These are phyloP conservation scores for Fusarium hostae DNA, from an alignment of 2,329 filamentous ascomycete genomes.

Conservation along the genomic window DNA sequence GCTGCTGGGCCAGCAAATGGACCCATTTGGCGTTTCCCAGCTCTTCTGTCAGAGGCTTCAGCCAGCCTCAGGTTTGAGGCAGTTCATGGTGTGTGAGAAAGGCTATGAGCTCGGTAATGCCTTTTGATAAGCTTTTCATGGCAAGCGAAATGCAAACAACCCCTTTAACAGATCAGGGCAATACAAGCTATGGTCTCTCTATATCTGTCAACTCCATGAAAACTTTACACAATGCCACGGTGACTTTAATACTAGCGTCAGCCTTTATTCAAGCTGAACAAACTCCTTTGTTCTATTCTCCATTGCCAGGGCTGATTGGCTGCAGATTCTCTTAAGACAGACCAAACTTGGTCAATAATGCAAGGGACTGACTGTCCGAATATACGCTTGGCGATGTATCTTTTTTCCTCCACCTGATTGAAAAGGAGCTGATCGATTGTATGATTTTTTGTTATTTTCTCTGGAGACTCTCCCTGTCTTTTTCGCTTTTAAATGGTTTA, in stretches of 20 bases:
- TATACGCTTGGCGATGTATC: slow-evolving; percentile 4
- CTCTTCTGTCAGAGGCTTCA: slow-evolving; percentile 16
- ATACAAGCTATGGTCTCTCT: not conserved
- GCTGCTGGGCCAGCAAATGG: slow-evolving; percentile 30
- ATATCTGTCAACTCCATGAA: not conserved
- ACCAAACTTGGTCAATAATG: slow-evolving; percentile 13
- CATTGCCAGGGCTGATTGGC: slow-evolving; percentile 22
- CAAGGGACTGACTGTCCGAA: slow-evolving; percentile 11
- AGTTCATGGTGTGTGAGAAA: not conserved
- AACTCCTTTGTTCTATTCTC: slow-evolving; percentile 18
- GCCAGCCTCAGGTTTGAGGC: slow-evolving; percentile 1
- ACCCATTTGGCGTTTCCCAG: slow-evolving; percentile 12
- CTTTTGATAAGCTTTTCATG: not conserved
- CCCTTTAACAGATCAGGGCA: not conserved
- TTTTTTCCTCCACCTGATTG: slow-evolving; percentile 1
- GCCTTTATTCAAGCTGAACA: slow-evolving; percentile 3
- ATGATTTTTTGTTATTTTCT: not conserved
- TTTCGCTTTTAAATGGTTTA: not conserved
- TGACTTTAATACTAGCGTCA: not conserved
- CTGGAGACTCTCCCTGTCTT: not conserved
- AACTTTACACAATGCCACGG: not conserved
- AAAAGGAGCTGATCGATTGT: slow-evolving; percentile 8
- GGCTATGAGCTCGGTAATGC: not conserved
- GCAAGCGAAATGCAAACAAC: slow-evolving; percentile 9
- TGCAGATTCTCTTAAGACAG: not conserved